Conservation (phyloP, 2,329 filamentous ascomycete species). For the Fonsecaea multimorphosa region DNA sequence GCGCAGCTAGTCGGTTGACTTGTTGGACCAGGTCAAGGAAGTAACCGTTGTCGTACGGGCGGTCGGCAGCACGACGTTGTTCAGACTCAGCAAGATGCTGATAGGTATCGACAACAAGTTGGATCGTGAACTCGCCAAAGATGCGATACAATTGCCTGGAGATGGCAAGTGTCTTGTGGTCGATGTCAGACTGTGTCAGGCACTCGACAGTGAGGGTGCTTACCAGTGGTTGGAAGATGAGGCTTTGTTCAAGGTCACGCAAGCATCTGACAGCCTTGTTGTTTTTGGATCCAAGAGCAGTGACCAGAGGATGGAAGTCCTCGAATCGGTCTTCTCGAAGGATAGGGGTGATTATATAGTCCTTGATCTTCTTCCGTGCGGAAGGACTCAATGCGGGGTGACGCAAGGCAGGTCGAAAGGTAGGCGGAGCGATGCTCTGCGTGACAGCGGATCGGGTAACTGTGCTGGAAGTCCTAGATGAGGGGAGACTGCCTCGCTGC, state of each 20-base stretch:
- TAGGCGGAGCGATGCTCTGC: slow-evolving; percentile 60
- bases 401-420: slow-evolving; percentile 53
- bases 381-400: slow-evolving; percentile 69
- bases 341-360: slow-evolving; percentile 78
- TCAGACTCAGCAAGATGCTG: slow-evolving; percentile 85
- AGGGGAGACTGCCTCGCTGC: slow-evolving; percentile 22
- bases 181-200: slow-evolving; percentile 71
- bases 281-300: slow-evolving; percentile 71
- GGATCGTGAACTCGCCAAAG: slow-evolving; percentile 89
- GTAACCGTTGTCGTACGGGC: slow-evolving; percentile 93
- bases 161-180: slow-evolving; percentile 73
- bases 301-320: slow-evolving; percentile 79
- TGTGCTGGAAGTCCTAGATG: slow-evolving; percentile 22
- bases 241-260: slow-evolving; percentile 90
- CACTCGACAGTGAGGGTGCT: slow-evolving; percentile 63
- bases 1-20: slow-evolving; percentile 85
- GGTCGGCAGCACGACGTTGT: slow-evolving; percentile 80
- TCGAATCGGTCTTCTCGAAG: slow-evolving; percentile 74
- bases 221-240: slow-evolving; percentile 91
- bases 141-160: slow-evolving; percentile 78
- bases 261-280: slow-evolving; percentile 88
- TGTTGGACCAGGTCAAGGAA: slow-evolving; percentile 96
- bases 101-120: slow-evolving; percentile 87
- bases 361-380: slow-evolving; percentile 78
- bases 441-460: slow-evolving; percentile 60